Base-by-base conservation (phyloP, 148 eudicot genomes). In the Oxyria digyna region DNA sequence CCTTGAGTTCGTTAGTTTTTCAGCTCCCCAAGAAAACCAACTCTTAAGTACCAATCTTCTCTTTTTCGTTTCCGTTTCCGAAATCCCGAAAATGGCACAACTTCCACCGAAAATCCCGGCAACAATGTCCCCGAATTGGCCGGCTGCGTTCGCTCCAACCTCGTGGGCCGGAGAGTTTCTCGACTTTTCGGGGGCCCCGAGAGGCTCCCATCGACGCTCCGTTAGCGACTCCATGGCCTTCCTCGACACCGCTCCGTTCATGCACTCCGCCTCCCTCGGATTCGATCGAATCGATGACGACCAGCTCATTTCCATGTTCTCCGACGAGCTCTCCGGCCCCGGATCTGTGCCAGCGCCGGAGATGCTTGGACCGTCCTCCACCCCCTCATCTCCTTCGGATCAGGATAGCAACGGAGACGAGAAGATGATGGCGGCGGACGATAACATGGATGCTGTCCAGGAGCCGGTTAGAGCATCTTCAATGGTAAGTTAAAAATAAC, bases 91-190 rank as follows among this genome's bases (percentile, higher is more conserved):
- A 76, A 87, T 91, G 98, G 91, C 91, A 35, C 95, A 89, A 45
- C 70, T 87, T 68, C 96, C 98, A 29, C 98, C 98, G 21, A 93
- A 83, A 76, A 78, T 74, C 55, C 91, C 85, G 9, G 62, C 62
- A 23, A 57, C 69, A 67, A 77, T 79, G 72, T 65, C 84, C 3
- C 85, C 77, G 4, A 86, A 83, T 69, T 91, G 97, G 97, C 82
- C 84, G 3, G 73, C 77, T 4, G 37, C 87, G 0, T 86, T 89
- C 62, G 77, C 87, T 4, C 77, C 71, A 67, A 0, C 70, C 82
- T 1, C 74, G 1, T 92, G 98, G 98, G 83, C 85, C n/a, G 96
- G 87, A 57, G 98, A 93, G 14, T 93, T 93, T 75, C 94, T 93
- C 73, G 98, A 93, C 74, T 93, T 87, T 79, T 75, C 95, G 4